Conservation (phyloP, 2,329 filamentous ascomycete genomes). For the Diaporthe batatas region DNA sequence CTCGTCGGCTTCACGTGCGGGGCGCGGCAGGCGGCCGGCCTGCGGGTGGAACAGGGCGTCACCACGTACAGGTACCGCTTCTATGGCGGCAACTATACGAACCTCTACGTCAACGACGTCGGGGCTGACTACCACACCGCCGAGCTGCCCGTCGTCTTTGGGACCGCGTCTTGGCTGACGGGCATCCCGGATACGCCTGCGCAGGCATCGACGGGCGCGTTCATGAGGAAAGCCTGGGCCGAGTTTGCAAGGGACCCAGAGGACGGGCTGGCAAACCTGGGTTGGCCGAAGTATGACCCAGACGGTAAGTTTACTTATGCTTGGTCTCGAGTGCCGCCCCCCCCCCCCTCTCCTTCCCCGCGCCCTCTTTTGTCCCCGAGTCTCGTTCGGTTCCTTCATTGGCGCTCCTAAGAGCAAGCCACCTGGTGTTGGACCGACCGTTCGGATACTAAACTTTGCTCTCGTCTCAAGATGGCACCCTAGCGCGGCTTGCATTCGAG, state of each 20-base stretch:
- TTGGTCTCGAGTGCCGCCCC: background rate
- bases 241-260: slow-evolving; percentile 36
- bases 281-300: slow-evolving; percentile 31
- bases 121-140: slow-evolving; percentile 24
- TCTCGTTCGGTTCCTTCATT: background rate
- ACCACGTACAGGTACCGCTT: slow-evolving; percentile 29
- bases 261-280: slow-evolving; percentile 20
- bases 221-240: slow-evolving; percentile 34
- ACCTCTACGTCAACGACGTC: slow-evolving; percentile 7
- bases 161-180: slow-evolving; percentile 27
- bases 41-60: slow-evolving; percentile 23
- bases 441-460: background rate
- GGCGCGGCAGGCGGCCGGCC: slow-evolving; percentile 20
- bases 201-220: slow-evolving; percentile 6
- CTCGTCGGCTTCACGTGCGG: slow-evolving; percentile 32
- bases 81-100: slow-evolving; percentile 22
- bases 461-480: background rate
- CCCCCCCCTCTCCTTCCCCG: no score
- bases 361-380: no score
- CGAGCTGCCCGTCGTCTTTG: slow-evolving; percentile 28
- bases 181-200: slow-evolving; percentile 10
- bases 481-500: slow-evolving; percentile 13
- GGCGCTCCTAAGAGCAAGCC: no score
- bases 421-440: background rate
- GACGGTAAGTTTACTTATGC: background rate